Percentiles rank a stretch among this genome's conserved stretches.
phyloP scores from a whole-genome alignment of 192 early-diverging fungal species.

The Backusella parvicylindrica region DNA sequence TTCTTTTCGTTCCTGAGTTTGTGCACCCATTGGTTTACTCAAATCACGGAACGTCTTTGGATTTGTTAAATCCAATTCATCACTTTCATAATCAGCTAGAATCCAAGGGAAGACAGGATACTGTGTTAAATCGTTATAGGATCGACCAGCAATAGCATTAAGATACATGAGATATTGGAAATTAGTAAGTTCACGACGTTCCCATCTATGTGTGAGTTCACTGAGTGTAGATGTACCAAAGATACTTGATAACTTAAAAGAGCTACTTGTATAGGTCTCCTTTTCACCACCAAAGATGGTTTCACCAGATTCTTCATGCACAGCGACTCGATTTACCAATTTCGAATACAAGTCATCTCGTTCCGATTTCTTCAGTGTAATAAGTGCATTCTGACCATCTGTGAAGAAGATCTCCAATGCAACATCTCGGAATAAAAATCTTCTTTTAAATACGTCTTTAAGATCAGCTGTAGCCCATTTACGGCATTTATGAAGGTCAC shows the following conservation, averaged over 20 bases:
- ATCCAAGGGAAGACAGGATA: conserved; percentile 98
- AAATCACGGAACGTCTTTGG: conserved; percentile 85
- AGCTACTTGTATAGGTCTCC: conserved; percentile 14
- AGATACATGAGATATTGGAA: conserved; percentile 96
- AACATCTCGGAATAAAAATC: conserved; percentile 63
- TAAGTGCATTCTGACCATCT: conserved; percentile 68
- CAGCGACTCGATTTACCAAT: conserved; percentile 46
- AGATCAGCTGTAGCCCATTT: conserved; percentile 58
- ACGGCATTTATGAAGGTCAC: conserved; percentile 44
- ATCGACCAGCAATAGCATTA: conserved; percentile 86
- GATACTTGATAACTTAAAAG: conserved; percentile 55
- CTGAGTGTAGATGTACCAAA: conserved; percentile 61
- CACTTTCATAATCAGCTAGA: conserved; percentile 72
- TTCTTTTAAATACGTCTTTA: conserved; percentile 58
- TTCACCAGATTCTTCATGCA: conserved; percentile 43
- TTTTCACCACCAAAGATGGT: conserved; percentile 45
- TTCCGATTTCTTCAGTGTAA: conserved; percentile 62
- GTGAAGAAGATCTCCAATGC: conserved; percentile 79
- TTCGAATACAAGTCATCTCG: conserved; percentile 64
- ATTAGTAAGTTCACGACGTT: conserved; percentile 83
- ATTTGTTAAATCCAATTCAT: conserved; percentile 71
- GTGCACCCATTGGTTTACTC: conserved; percentile 87
- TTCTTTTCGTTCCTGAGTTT: conserved; percentile 60
- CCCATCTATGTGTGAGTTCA: conserved; percentile 78
- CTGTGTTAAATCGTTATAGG: conserved; percentile 85